phyloP scores from a whole-genome alignment of 2,329 filamentous ascomycete species.

The Penicillium sp. region DNA sequence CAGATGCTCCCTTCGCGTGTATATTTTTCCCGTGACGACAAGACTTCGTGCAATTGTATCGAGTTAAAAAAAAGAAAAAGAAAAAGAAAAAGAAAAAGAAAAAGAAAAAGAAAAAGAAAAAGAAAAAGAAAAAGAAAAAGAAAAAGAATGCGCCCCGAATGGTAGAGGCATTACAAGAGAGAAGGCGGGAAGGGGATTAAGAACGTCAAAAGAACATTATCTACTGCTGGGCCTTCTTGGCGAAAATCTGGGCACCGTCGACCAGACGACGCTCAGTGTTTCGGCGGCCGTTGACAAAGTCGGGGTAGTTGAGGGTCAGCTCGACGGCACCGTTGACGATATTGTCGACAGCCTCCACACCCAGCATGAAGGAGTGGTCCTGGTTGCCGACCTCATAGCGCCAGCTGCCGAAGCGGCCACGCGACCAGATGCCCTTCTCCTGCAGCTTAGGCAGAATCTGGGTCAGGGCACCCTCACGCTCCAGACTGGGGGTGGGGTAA shows the following conservation, averaged over 20 bases:
- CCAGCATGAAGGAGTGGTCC: constrained; percentile 97
- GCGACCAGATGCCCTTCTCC: constrained; percentile 86
- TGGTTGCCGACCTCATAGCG: constrained; percentile 96
- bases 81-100: constrained; percentile 9
- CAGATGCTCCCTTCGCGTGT: constrained; percentile 28
- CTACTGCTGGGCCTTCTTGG: constrained; percentile 44
- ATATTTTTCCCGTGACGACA: constrained; percentile 20
- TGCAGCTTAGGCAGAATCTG: constrained; percentile 90
- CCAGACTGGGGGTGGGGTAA: constrained; percentile 90
- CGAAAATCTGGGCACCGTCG: constrained; percentile 60
- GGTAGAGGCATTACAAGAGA: too few species aligned
- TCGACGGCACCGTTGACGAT: constrained; percentile 86
- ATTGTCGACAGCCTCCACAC: constrained; percentile 88
- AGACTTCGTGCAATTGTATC: constrained; percentile 25
- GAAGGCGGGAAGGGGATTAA: constrained; percentile 7
- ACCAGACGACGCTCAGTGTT: constrained; percentile 62
- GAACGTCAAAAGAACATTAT: constrained; percentile 14
- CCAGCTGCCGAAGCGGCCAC: constrained; percentile 97
- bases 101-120: constrained; percentile 7
- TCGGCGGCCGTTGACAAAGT: constrained; percentile 78
- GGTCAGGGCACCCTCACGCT: constrained; percentile 92
- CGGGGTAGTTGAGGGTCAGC: constrained; percentile 92
- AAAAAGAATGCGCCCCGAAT: background rate
- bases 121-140: constrained; percentile 5
- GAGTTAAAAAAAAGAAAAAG: constrained; percentile 15